phyloP scores from a whole-genome alignment of 1,284 basidiomycete genomes.

The Marasmius tenuissimus region DNA sequence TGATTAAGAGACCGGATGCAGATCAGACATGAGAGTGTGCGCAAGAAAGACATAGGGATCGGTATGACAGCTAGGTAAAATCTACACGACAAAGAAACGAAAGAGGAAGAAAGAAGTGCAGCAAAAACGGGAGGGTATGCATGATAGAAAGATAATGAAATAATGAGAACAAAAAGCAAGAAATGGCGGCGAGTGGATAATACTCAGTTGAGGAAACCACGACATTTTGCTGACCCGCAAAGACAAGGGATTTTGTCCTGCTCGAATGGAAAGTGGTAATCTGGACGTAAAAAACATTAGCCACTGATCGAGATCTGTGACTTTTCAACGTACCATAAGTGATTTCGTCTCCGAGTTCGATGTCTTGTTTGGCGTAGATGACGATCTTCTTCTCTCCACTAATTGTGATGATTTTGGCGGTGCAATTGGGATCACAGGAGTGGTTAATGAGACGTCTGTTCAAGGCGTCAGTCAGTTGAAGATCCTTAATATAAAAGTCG shows the following conservation, averaged over 20 bases:
- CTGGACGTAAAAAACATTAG: slow-evolving; percentile 35
- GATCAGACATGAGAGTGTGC: neutral
- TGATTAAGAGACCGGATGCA: neutral
- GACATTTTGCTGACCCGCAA: slow-evolving; percentile 84
- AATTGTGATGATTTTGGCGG: slow-evolving; percentile 98
- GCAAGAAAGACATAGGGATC: neutral
- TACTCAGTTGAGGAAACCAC: slow-evolving; percentile 83
- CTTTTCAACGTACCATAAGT: slow-evolving; percentile 69
- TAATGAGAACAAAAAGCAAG: neutral
- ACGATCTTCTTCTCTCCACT: slow-evolving; percentile 99
- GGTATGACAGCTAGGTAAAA: neutral
- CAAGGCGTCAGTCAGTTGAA: slow-evolving; percentile 16
- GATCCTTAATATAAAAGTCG: slow-evolving; percentile 6
- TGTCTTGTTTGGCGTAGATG: slow-evolving; percentile 95
- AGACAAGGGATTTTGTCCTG: slow-evolving; percentile 91
- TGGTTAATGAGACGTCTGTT: slow-evolving; percentile 91
- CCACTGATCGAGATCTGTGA: neutral
- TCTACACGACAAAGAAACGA: neutral
- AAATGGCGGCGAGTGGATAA: neutral
- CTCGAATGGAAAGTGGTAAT: slow-evolving; percentile 93
- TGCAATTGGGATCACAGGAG: slow-evolving; percentile 96
- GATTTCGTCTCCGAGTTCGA: slow-evolving; percentile 93
- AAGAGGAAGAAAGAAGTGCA: neutral
- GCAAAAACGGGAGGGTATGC: neutral
- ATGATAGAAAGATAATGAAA: neutral